Evolutionary conservation across 108 stramenopile genomes (phyloP), one percentile per base, ranked within the genome.

Genomic region (Fistulifera solaris): DNA sequence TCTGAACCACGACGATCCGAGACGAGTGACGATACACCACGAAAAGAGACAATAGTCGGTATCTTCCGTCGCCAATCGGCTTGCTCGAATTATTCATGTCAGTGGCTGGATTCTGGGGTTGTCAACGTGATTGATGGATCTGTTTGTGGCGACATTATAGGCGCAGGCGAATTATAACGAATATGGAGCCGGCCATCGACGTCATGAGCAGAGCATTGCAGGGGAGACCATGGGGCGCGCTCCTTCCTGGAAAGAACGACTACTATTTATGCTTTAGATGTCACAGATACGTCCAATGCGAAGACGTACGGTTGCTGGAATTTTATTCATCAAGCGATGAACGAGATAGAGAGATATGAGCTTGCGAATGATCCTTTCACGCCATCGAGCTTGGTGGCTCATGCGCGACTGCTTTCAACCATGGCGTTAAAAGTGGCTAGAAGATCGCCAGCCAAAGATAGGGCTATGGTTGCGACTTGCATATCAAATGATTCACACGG

Each of bases 231-330:
- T 1, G 80, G 65, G 7, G 80, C 82, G 0, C 62, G 79, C 4
- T 72, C 78, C 16, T 88, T 84, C 51, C 76, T 88, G 42, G 80
- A 82, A 41, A 67, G 65, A 42, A 88, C 87, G 5, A 66, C 75
- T 15, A 71, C 82, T 19, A 75, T 84, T 31, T 88, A 84, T 41
- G 76, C 84, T 10, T 59, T 83, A 40, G 87, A 88, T 70, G 78
- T 75, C 23, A 76, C 80, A 1, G 75, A 77, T 0, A 69, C 57
- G 15, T 72, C 80, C 12, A 75, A 69, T 12, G 78, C 78, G 3
- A 74, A 73, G 52, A 80, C 77, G 0, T 88, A 77, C 47, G 87
- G 87, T 0, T 80, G 82, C 61, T 88, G 87, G 87, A 75, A 84
- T 54, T 88, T 88, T 58, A 70, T 88, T 1, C 81, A 88, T 47